Conservation (phyloP, 768 basidiomycete species). For the Agaricus bisporus region DNA sequence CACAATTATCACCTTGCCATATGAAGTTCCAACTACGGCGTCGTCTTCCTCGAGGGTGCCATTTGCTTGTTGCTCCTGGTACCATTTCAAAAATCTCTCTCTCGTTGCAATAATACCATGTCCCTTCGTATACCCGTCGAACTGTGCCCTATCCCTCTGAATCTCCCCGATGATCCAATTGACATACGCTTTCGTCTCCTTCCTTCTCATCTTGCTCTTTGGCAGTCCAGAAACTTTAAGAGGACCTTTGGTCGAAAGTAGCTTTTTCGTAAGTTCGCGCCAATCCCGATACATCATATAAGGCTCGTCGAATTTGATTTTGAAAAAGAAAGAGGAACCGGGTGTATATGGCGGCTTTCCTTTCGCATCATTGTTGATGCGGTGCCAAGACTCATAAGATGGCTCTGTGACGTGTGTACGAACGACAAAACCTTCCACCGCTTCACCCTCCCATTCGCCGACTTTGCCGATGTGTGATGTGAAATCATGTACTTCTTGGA, state of each 20-base stretch:
- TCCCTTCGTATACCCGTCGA: slow-evolving; percentile 58
- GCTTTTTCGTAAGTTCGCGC: slow-evolving; percentile 84
- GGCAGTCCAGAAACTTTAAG: slow-evolving; percentile 36
- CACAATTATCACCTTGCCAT: slow-evolving; percentile 76
- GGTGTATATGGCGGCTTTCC: slow-evolving; percentile 61
- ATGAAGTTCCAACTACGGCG: slow-evolving; percentile 20
- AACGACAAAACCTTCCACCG: slow-evolving; percentile 93
- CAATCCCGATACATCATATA: slow-evolving; percentile 99
- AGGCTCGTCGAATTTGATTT: slow-evolving; percentile 97
- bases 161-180: slow-evolving; percentile 83
- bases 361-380: slow-evolving; percentile 26
- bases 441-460: slow-evolving; percentile 78
- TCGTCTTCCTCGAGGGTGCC: slow-evolving; percentile 31
- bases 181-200: slow-evolving; percentile 76
- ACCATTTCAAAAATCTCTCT: slow-evolving; percentile 72
- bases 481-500: slow-evolving; percentile 68
- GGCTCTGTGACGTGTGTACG: slow-evolving; percentile 57
- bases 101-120: slow-evolving; percentile 84
- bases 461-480: slow-evolving; percentile 57
- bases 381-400: slow-evolving; percentile 21
- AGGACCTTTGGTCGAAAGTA: slow-evolving; percentile 42
- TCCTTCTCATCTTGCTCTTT: slow-evolving; percentile 64
- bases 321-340: slow-evolving; percentile 95
- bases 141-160: slow-evolving; percentile 46
- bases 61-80: slow-evolving; percentile 27